Evolutionary conservation across 148 eudicot genomes (phyloP), one percentile per base, ranked within the genome.

Genomic region (Chenopodium quinoa): DNA sequence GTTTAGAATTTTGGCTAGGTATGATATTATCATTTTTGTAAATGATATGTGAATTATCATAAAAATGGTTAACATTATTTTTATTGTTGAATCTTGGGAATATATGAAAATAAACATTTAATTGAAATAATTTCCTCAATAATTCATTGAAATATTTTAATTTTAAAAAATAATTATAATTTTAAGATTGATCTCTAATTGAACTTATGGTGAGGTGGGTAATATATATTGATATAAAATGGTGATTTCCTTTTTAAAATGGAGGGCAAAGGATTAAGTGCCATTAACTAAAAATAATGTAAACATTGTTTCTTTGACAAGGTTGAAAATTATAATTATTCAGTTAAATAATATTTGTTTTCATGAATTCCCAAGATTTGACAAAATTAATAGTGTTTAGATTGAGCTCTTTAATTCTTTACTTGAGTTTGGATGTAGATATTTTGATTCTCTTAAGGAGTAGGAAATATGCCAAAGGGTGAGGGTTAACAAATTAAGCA

Each of bases 21-120:
- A 5, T 40, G 44, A 40, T 40, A 5, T 40, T 40, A 40, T 40
- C 44, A 40, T 40, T 40, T 40, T 40, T 40, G 0, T 6, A 40
- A 40, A 40, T 40, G 44, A 5, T 40, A 40, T 40, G 8, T 0
- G 44, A 40, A 40, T 40, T 40, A 40, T 67, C 5, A 29, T 67
- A 8, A 32, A 17, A n/a, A 32, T 34, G n/a, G 34, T 69, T 46
- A 46, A 34, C n/a, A 16, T 32, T 69, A 69, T 69, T 69, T 7
- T 4, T 34, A 34, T 69, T 69, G 46, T 69, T 69, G 71, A 68
- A 68, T 68, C 71, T 68, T 68, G 71, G 71, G 31, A 68, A 29
- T 29, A 68, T 68, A 68, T 31, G 71, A 29, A 16, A 31, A 68
- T 68, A 68, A 68, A 14, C 4, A 68, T 29, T 16, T 10, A 29